Evolutionary conservation across 2,329 filamentous ascomycete genomes (phyloP), one percentile per base, ranked within the genome.

Genomic region (Aurifilum marmelostoma): DNA sequence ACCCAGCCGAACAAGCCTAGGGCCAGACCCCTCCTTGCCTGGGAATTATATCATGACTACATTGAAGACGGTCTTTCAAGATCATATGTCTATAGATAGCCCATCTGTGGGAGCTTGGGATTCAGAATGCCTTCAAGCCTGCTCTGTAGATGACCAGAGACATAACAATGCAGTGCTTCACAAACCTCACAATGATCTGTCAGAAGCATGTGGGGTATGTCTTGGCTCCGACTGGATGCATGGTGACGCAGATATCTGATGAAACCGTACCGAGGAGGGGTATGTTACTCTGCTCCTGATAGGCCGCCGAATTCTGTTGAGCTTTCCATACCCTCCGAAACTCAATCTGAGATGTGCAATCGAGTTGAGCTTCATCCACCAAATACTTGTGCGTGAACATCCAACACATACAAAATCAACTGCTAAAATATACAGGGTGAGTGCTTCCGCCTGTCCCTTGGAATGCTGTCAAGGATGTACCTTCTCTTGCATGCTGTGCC

Each of bases 211-310:
- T 37, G 59, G 37, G 21, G 29, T 34, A n/a, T 60, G 34, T 37
- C 58, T n/a, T 27, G 47, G 21, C 56, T 50, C 41, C 39, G 58
- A 43, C 39, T 34, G 32, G 65, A 69, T 69, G 69, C 66, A 62
- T 61, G 34, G 69, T 70, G 69, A 70, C 66, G 63, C 52, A 66
- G 43, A 56, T 39, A 18, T 34, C 32, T 39, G 34, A 24, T 39
- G 56, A 59, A 59, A 37, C 18, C 4, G 27, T 21, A 21, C 24
- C 5, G 24, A 54, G 50, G 12, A 6, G 8, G 18, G 21, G 18
- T n/a, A 24, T 29, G 50, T 27, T 16, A 29, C 50, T 27, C 11
- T 54, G 50, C 11, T 16, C n/a, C 24, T 54, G 50, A n/a, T 47
- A 47, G 43, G 50, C 11, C 50, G 3, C n/a, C 8, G 4, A 1